Conservation (phyloP, 371 early-diverging fungal species). For the Mucor piriformis region DNA sequence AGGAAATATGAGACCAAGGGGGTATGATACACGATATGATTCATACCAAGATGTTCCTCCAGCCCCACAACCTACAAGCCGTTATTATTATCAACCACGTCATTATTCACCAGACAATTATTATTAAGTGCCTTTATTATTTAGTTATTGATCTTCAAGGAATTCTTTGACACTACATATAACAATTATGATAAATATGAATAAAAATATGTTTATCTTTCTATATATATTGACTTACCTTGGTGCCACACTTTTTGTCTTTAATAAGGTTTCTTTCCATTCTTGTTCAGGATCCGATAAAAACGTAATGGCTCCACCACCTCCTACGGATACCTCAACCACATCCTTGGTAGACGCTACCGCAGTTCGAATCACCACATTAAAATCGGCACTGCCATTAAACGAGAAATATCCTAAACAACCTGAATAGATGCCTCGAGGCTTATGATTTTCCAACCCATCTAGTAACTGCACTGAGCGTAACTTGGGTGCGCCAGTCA, state of each 20-base stretch:
- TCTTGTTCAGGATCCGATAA: conserved; percentile 85
- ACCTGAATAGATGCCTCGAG: conserved; percentile 93
- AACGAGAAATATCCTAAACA: conserved; percentile 87
- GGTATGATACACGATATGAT: background rate
- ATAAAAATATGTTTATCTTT: background rate
- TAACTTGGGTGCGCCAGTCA: conserved; percentile 97
- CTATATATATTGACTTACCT: conserved; percentile 39
- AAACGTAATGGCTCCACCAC: conserved; percentile 93
- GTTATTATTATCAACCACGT: background rate
- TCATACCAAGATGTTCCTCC: background rate
- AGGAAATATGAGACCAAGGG: background rate
- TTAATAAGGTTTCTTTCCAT: conserved; percentile 79
- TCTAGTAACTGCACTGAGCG: conserved; percentile 85
- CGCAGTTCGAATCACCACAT: conserved; percentile 86
- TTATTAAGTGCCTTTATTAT: background rate
- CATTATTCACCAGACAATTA: conserved; percentile 8
- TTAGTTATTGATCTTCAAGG: conserved; percentile 24
- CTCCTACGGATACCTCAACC: conserved; percentile 70
- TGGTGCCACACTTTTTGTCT: conserved; percentile 67
- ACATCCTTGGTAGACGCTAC: conserved; percentile 38
- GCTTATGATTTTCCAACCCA: conserved; percentile 65
- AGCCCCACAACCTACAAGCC: background rate
- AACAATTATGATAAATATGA: background rate
- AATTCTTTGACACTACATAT: conserved; percentile 26
- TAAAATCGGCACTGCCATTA: conserved; percentile 68